Evolutionary conservation across 129 eudicot species (phyloP), one percentile per base, ranked within the genome.

Genomic region (Chrysanthemum lavandulifolium): DNA sequence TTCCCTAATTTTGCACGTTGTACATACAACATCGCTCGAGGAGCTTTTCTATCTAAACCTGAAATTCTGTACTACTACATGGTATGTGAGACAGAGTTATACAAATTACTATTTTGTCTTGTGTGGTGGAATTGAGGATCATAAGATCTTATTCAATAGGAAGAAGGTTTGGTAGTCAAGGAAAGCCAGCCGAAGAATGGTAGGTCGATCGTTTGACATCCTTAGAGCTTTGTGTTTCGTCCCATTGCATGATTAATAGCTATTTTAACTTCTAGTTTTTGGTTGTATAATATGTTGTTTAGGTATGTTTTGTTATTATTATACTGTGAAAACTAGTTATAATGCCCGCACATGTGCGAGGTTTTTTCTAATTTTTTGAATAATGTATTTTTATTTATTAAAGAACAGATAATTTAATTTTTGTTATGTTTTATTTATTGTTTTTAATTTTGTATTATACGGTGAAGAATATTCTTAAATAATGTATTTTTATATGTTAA

Each of bases 91-190:
- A 59, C 31, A 21, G 11, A 19, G 1, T 9, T 54, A 55, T 15
- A 0, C 66, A 45, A 23, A 23, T 21, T 21, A 12, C 21, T 21
- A 7, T 58, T 9, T 23, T 63, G 73, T 36, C 36, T 75, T 56
- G 25, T 74, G 23, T 47, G 51, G 73, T 68, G n/a, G 16, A 75
- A 43, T 49, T 65, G 15, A 53, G 65, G 68, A 40, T 59, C 74
- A 67, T 36, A 56, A 23, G 21, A 55, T 25, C 10, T 43, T 66
- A 21, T 75, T 65, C 10, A 5, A 3, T 75, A 23, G 59, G 60
- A 68, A 75, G 78, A 74, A 74, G 27, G 67, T 58, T 58, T 27
- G 69, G 60, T 67, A 16, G 31, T 19, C 52, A 58, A 67, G 11
- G 61, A 67, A 57, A 74, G 72, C 36, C 65, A 21, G 66, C 16